Evolutionary conservation across 2,329 filamentous ascomycete genomes (phyloP).

Genomic region (Pestalotiopsis sp.): DNA sequence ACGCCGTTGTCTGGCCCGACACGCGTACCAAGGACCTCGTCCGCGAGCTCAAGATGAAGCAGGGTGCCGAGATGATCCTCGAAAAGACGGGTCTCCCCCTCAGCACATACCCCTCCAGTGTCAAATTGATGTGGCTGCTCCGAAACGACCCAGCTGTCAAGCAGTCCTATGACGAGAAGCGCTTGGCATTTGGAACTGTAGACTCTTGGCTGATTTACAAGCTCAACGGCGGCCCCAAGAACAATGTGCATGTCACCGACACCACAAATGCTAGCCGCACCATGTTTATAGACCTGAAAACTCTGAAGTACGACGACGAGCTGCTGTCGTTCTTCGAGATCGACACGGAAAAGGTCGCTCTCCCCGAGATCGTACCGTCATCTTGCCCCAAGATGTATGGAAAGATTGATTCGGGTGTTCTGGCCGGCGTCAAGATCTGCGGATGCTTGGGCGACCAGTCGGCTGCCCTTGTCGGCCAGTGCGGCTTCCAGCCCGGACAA

Average conservation of each 20-base stretch:
- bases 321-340: slow-evolving; percentile 80
- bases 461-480: slow-evolving; percentile 81
- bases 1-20: slow-evolving; percentile 89
- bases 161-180: slow-evolving; percentile 73
- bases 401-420: slow-evolving; percentile 59
- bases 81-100: slow-evolving; percentile 78
- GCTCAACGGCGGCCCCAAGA: slow-evolving; percentile 71
- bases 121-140: slow-evolving; percentile 83
- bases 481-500: slow-evolving; percentile 76
- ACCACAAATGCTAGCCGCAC: slow-evolving; percentile 86
- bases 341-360: slow-evolving; percentile 63
- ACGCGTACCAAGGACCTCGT: slow-evolving; percentile 74
- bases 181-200: slow-evolving; percentile 81
- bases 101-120: slow-evolving; percentile 84
- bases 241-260: slow-evolving; percentile 75
- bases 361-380: slow-evolving; percentile 84
- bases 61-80: slow-evolving; percentile 68
- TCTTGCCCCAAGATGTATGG: slow-evolving; percentile 76
- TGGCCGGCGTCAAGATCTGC: slow-evolving; percentile 73
- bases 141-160: slow-evolving; percentile 69
- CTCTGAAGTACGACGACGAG: slow-evolving; percentile 74
- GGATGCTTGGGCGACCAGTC: slow-evolving; percentile 88
- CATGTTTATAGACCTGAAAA: slow-evolving; percentile 91
- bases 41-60: slow-evolving; percentile 69
- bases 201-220: slow-evolving; percentile 87